A percentile compares a stretch with the other conserved stretches of the same genome.
phyloP scores from a whole-genome alignment of 108 stramenopile genomes.

The Bacterosira constricta region DNA sequence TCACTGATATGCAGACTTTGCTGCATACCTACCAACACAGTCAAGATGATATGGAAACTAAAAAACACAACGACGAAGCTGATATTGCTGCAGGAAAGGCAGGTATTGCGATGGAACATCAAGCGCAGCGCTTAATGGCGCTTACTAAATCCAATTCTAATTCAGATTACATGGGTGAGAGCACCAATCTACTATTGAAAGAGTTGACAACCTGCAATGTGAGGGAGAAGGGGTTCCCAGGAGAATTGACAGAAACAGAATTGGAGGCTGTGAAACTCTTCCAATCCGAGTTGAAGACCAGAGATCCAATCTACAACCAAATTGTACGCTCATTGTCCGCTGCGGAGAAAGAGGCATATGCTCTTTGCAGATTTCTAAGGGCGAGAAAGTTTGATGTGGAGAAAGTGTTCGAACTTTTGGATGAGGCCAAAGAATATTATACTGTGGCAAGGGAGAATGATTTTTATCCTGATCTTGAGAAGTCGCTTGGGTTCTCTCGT shows the following conservation, averaged over 20 bases:
- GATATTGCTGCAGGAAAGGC: slow-evolving; percentile 12
- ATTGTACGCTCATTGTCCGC: slow-evolving; percentile 26
- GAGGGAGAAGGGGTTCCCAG: slow-evolving; percentile 43
- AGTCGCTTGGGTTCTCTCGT: slow-evolving; percentile 25
- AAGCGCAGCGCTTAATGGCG: slow-evolving; percentile 14
- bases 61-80: not conserved
- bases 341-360: slow-evolving; percentile 49
- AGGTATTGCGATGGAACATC: slow-evolving; percentile 28
- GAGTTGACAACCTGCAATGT: slow-evolving; percentile 31
- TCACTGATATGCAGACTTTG: slow-evolving; percentile 27
- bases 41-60: not conserved
- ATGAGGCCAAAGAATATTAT: slow-evolving; percentile 49
- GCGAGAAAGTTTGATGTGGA: slow-evolving; percentile 51
- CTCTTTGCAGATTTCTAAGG: slow-evolving; percentile 41
- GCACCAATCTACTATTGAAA: slow-evolving; percentile 30
- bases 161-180: slow-evolving; percentile 4
- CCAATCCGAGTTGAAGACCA: slow-evolving; percentile 6
- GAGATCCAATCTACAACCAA: slow-evolving; percentile 41
- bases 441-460: slow-evolving; percentile 63
- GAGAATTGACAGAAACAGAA: slow-evolving; percentile 42
- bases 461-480: slow-evolving; percentile 54
- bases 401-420: slow-evolving; percentile 38
- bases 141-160: not conserved
- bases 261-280: slow-evolving; percentile 25
- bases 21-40: slow-evolving; percentile 28